Evolutionary conservation across 2,329 filamentous ascomycete species (phyloP), one percentile per base, ranked within the genome.

Genomic region (Paraconiothyrium brasiliense): DNA sequence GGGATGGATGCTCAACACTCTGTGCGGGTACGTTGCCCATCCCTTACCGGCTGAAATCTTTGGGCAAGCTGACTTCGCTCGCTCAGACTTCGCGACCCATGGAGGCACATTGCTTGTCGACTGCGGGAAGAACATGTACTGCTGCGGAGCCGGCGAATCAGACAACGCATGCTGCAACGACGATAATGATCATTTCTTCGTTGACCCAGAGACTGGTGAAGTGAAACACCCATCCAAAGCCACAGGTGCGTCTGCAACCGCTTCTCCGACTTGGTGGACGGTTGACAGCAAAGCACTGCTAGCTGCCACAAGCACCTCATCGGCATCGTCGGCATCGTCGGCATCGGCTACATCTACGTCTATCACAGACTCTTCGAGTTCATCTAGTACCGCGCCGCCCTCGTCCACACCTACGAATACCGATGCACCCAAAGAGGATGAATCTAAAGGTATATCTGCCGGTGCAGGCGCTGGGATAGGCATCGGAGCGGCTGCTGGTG

Each of bases 61-160:
- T 41, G 13, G 10, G n/a, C 50, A 22, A 16, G n/a, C 48, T 50
- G 30, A 35, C 48, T 14, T 48, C 27, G 22, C 27, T 27, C 10
- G 46, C n/a, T n/a, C 11, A 52, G 49, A 39, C 5, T 52, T 22
- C 11, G 32, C 32, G 14, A 11, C 41, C 10, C n/a, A 2, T 3
- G 22, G 35, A 13, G 50, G 50, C 14, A 54, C 50, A 5, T 37
- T 54, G 7, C 50, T 54, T 13, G 50, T 54, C 10, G 35, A 41
- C 50, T 54, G 50, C 50, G 50, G 50, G 9, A 43, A 43, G 16
- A 54, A 54, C 50, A 43, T 54, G 24, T 54, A 43, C 50, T 54
- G 50, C 35, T 54, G 50, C 50, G 50, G 50, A 11, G 37, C 35
- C 7, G 50, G 43, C 22, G 27, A 30, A 4, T 30, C 27, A 2